phyloP scores from a whole-genome alignment of 176 grass and related monocot genomes.

The Puccinellia tenuiflora region DNA sequence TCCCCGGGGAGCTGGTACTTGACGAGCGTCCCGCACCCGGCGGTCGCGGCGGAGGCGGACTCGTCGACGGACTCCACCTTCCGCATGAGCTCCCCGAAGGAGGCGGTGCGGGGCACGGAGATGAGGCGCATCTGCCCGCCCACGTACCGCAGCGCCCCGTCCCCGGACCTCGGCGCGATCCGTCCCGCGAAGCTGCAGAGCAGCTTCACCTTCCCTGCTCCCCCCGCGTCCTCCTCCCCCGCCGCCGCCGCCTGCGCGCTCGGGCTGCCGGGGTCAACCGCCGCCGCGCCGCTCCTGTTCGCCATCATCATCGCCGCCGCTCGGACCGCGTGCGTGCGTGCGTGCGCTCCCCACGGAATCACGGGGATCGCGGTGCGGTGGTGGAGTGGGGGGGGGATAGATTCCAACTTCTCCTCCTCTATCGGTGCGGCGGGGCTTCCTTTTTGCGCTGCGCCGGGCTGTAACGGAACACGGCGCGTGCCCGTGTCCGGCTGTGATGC shows the following conservation, averaged over 20 bases:
- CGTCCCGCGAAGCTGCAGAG: conserved; percentile 80
- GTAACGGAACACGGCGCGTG: background rate
- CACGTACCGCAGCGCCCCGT: conserved; percentile 67
- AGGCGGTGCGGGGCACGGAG: conserved; percentile 46
- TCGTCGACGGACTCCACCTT: conserved; percentile 57
- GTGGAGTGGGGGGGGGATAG: conserved; percentile 11
- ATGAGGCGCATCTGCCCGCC: conserved; percentile 76
- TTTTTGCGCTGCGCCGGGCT: background rate
- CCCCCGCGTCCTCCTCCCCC: conserved; percentile 4
- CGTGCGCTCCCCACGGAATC: conserved; percentile 14
- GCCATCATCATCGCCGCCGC: conserved; percentile 11
- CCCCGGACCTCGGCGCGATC: conserved; percentile 57
- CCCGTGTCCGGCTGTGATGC: background rate
- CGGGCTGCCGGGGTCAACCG: conserved; percentile 35
- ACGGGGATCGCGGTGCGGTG: conserved; percentile 14
- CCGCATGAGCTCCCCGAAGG: conserved; percentile 51
- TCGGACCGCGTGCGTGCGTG: background rate
- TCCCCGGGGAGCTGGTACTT: conserved; percentile 92
- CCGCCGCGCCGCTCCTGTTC: background rate
- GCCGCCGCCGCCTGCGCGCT: conserved; percentile 9
- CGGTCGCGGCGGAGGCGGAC: background rate
- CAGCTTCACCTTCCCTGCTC: conserved; percentile 52
- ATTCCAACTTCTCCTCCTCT: background rate
- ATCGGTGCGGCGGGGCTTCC: background rate
- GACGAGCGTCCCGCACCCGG: conserved; percentile 6